phyloP scores from a whole-genome alignment of 163 green algal species.

The Trebouxiophyceae sp. region DNA sequence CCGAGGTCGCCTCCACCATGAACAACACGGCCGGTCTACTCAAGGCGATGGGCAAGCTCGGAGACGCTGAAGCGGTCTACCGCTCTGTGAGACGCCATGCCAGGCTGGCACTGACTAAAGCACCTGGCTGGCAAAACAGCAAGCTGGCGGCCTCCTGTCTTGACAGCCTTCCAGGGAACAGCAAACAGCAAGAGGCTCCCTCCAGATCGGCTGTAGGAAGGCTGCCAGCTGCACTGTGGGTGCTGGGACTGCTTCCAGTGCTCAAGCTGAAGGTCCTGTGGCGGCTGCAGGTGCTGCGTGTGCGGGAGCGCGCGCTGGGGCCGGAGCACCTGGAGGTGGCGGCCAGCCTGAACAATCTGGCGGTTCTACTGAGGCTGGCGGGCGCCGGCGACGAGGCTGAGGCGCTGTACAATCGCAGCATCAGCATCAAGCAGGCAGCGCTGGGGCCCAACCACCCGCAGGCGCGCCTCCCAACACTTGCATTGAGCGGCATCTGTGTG shows the following conservation, averaged over 20 bases:
- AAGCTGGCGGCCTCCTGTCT: neutral
- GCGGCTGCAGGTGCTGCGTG: conserved; percentile 17
- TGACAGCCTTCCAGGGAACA: neutral
- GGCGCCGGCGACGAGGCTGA: conserved; percentile 20
- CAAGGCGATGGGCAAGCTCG: conserved; percentile 19
- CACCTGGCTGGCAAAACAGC: neutral
- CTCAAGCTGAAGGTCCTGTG: neutral
- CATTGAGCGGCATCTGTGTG: neutral
- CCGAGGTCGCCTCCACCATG: conserved; percentile 25
- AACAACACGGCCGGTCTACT: conserved; percentile 22
- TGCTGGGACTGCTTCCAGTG: neutral
- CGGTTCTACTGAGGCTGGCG: conserved; percentile 21
- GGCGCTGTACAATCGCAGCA: conserved; percentile 21
- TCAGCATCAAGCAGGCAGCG: conserved; percentile 20
- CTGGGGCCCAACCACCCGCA: conserved; percentile 28
- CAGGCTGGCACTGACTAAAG: neutral
- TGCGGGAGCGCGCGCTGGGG: conserved; percentile 26
- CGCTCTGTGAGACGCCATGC: conserved; percentile 5
- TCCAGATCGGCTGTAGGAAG: neutral
- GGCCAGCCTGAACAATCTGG: conserved; percentile 26
- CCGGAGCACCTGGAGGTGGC: conserved; percentile 25
- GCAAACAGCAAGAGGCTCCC: neutral
- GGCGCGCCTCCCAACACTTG: neutral
- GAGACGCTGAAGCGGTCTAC: conserved; percentile 23
- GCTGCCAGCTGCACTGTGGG: neutral